A percentile compares a stretch with the other conserved stretches of the same genome.
phyloP scores from a whole-genome alignment of 1,139 yeast species.

The Yamadazyma epiphylla region DNA sequence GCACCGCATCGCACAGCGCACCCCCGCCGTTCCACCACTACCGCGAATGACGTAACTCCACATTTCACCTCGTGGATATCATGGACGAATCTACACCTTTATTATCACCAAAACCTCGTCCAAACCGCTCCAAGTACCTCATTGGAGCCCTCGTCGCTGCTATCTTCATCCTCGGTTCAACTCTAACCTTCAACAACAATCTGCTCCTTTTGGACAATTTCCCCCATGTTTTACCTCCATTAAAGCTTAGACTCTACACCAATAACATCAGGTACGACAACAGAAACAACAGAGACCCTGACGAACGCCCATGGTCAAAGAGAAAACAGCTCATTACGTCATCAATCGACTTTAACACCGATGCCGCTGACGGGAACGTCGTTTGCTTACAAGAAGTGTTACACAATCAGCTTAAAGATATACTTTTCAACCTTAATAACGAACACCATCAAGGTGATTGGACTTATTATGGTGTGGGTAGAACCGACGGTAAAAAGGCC shows the following conservation, averaged over 20 bases:
- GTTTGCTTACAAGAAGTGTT: constrained; percentile 57
- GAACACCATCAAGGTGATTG: constrained; percentile 22
- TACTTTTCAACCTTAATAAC: constrained; percentile 30
- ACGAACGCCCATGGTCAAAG: constrained; percentile 44
- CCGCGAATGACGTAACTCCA: too few species aligned
- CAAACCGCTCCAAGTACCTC: too few species aligned
- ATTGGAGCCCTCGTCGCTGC: too few species aligned
- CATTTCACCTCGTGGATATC: too few species aligned
- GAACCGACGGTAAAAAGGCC: constrained; percentile 26
- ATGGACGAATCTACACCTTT: constrained; percentile 7
- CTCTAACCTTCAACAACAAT: constrained; percentile 10
- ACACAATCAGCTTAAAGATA: constrained; percentile 47
- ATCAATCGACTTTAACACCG: constrained; percentile 30
- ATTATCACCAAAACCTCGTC: too few species aligned
- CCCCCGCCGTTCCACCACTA: too few species aligned
- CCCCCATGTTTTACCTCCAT: constrained; percentile 1
- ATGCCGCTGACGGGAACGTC: constrained; percentile 28
- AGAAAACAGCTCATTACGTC: constrained; percentile 37
- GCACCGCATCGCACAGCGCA: too few species aligned
- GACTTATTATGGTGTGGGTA: constrained; percentile 32
- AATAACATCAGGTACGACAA: constrained; percentile 53
- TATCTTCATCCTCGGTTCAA: too few species aligned
- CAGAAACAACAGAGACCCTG: constrained; percentile 16
- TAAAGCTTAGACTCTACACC: constrained; percentile 42
- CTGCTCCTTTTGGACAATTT: neutral